Base-by-base conservation (phyloP, 331 rosid genomes). In the Malus hybrid region DNA sequence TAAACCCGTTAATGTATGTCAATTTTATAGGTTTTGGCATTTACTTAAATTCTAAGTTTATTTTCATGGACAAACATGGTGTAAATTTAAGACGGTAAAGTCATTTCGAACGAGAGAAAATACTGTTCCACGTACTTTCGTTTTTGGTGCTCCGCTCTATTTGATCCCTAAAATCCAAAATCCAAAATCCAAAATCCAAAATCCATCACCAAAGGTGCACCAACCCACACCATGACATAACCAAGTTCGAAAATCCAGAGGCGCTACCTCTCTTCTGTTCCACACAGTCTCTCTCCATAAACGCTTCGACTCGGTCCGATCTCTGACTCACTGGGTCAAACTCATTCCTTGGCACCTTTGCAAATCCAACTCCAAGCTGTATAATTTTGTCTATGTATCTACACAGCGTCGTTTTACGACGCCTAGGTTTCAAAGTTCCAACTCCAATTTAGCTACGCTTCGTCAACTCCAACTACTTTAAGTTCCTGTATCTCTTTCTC, bases 201-300 rank as follows among this genome's bases (percentile, higher is more conserved):
- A 39, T 39, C 13, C 13, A 39, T 39, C 46, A 39, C 46, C 46
- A 39, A 39, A 10, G 46, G 46, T 39, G 46, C 13, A 39, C 46
- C 46, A 39, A 39, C 46, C 46, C 46, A 39, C 69, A 64, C 68
- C 68, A 7, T 31, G 5, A 54, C 75, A 54, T 19, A 71, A 71
- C 65, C 8, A 33, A 33, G 65, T 71, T 71, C 75, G 75, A 71
- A 71, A 71, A 56, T 71, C 44, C 52, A 20, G 34, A 34, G 75
- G 75, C 75, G 75, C 75, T 71, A 56, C 75, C 70, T 19, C 9
- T 29, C 67, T 22, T 19, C 48, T 14, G 5, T 66, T 34, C 44
- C 52, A 64, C 50, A n/a, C 5, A 5, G 28, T 20, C 55, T 71
- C 52, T 55, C 54, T 56, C 19, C 44, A 7, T 69, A 46, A 69